A percentile compares a stretch with the other conserved stretches of the same genome.
These are phyloP conservation scores for Aureobasidium sp. DNA, from an alignment of 2,329 filamentous ascomycete species.

Conservation along the genomic window DNA sequence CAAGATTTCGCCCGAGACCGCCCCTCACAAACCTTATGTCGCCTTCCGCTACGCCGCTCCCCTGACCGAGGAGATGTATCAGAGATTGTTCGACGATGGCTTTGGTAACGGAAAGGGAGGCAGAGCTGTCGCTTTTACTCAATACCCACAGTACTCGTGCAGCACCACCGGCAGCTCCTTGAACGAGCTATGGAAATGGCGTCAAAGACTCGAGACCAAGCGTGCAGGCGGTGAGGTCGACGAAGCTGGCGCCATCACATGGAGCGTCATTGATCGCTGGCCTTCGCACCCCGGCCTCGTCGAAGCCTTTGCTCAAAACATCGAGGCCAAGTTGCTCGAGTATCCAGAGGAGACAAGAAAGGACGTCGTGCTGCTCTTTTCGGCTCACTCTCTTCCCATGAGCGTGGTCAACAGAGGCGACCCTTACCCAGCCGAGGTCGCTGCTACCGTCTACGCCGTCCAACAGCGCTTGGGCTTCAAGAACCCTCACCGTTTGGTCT, in stretches of 20 bases:
- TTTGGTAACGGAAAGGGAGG: conserved; percentile 88
- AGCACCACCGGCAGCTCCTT: conserved; percentile 93
- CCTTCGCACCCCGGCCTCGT: conserved; percentile 84
- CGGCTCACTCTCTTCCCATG: conserved; percentile 95
- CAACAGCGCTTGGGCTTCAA: conserved; percentile 83
- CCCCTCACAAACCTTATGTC: conserved; percentile 94
- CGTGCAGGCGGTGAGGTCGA: conserved; percentile 46
- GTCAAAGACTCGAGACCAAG: conserved; percentile 78
- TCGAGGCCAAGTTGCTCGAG: conserved; percentile 73
- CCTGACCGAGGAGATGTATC: conserved; percentile 90
- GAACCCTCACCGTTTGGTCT: conserved; percentile 89
- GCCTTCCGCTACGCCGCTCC: conserved; percentile 94
- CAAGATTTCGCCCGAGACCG: conserved; percentile 81
- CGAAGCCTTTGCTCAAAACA: conserved; percentile 86
- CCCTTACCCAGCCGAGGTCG: conserved; percentile 91
- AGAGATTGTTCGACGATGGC: conserved; percentile 72
- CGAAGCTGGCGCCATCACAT: conserved; percentile 66
- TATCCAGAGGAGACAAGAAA: conserved; percentile 77
- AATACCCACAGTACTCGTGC: conserved; percentile 98
- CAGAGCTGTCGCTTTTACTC: conserved; percentile 90
- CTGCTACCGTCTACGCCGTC: conserved; percentile 92
- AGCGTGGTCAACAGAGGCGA: conserved; percentile 94
- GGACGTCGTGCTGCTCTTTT: conserved; percentile 82
- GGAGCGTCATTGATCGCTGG: conserved; percentile 98
- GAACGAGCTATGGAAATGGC: conserved; percentile 98